Percentiles rank a stretch among this genome's conserved stretches.
Conservation (phyloP, 2,329 filamentous ascomycete species). For the Diaporthe citrichinensis region DNA sequence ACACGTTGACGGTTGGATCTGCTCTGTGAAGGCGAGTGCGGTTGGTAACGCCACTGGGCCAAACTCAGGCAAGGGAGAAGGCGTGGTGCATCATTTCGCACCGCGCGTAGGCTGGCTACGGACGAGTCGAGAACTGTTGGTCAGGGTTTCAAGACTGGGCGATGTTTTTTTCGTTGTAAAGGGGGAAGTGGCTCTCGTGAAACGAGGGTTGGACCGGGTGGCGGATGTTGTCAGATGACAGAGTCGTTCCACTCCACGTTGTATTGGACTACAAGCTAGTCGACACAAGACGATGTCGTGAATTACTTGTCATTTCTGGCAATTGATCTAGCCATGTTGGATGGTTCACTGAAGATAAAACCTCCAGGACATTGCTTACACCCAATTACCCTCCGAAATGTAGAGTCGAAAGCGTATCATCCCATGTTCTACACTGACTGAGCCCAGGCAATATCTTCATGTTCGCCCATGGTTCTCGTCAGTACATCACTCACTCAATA, state of each 20-base stretch:
- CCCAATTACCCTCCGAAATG: not conserved
- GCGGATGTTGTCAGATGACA: not conserved
- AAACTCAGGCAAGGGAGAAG: not conserved
- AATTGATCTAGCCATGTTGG: not conserved
- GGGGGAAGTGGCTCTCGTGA: not conserved
- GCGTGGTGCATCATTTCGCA: constrained; percentile 4
- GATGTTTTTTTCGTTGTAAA: not conserved
- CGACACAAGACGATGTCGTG: not conserved
- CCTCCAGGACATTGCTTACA: not conserved
- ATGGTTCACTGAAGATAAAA: not conserved
- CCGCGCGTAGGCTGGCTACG: not conserved
- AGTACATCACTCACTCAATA: not conserved
- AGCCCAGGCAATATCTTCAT: not conserved
- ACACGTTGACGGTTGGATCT: not conserved
- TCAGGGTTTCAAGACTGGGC: not conserved
- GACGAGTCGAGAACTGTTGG: not conserved
- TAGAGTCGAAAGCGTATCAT: not conserved
- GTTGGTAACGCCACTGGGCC: not conserved
- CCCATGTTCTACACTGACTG: not conserved
- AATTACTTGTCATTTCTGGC: not conserved
- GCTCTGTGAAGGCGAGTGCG: not conserved
- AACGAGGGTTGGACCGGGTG: not conserved
- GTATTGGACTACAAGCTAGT: not conserved
- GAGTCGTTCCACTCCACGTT: not conserved
- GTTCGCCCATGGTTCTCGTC: not conserved